Conservation (phyloP, 176 grass and related monocot genomes). For the Raddia guianensis region DNA sequence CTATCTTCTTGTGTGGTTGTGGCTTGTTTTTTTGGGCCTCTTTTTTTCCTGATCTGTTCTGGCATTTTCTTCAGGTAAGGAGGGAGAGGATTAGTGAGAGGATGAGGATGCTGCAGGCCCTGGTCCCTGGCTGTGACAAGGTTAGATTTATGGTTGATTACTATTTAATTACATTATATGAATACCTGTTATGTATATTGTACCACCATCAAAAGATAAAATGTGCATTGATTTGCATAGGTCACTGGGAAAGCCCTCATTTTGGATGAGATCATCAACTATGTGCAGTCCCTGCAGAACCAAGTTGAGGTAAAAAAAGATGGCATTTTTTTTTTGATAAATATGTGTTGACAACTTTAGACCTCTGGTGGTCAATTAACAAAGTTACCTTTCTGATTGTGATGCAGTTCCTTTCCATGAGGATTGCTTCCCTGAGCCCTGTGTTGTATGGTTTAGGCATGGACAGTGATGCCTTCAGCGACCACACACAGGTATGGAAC, state of each 20-base stretch:
- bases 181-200: neutral
- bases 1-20: constrained; percentile 16
- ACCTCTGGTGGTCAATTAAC: constrained; percentile 7
- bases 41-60: constrained; percentile 31
- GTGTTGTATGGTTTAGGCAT: constrained; percentile 64
- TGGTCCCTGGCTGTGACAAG: constrained; percentile 96
- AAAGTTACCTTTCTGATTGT: constrained; percentile 26
- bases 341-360: neutral
- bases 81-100: constrained; percentile 94
- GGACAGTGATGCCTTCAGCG: constrained; percentile 53
- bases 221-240: constrained; percentile 37
- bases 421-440: constrained; percentile 77
- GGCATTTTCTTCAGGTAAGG: constrained; percentile 70
- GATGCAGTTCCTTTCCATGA: constrained; percentile 93
- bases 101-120: constrained; percentile 93
- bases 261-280: constrained; percentile 96
- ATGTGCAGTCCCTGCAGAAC: constrained; percentile 89
- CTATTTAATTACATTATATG: neutral
- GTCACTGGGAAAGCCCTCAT: constrained; percentile 80
- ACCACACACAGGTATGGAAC: constrained; percentile 52
- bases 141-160: constrained; percentile 35
- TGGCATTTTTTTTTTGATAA: neutral
- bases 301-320: constrained; percentile 92
- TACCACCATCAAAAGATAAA: constrained; percentile 20
- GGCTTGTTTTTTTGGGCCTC: constrained; percentile 34